A percentile compares a stretch with the other conserved stretches of the same genome.
These are phyloP conservation scores for Ascochyta pisi DNA, from an alignment of 2,329 filamentous ascomycete genomes.

Conservation along the genomic window DNA sequence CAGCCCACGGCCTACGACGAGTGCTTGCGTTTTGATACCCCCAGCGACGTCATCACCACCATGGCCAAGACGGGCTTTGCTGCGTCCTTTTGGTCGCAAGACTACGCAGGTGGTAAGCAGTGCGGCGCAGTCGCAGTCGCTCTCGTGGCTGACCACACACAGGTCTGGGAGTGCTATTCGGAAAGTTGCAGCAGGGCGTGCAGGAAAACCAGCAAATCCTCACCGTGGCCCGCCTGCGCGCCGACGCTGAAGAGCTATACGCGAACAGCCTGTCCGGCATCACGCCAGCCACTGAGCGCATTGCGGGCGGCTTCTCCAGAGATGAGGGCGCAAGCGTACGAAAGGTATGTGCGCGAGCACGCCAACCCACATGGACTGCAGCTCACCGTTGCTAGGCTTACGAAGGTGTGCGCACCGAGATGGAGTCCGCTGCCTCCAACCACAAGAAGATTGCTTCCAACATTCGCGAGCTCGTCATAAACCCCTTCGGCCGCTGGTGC, in stretches of 20 bases:
- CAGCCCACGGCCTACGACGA: conserved; percentile 21
- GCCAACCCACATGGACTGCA: neutral
- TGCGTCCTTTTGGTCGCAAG: conserved; percentile 96
- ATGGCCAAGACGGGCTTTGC: conserved; percentile 68
- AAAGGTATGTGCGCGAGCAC: conserved; percentile 69
- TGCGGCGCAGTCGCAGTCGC: conserved; percentile 51
- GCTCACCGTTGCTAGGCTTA: conserved; percentile 72
- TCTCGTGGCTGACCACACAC: conserved; percentile 33
- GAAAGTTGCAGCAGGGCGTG: conserved; percentile 95
- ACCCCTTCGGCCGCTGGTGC: conserved; percentile 94
- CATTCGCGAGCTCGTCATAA: conserved; percentile 93
- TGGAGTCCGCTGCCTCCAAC: conserved; percentile 86
- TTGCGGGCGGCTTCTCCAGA: conserved; percentile 81
- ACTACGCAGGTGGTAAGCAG: conserved; percentile 87
- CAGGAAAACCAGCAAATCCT: conserved; percentile 94
- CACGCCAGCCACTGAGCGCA: conserved; percentile 78
- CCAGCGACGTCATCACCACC: conserved; percentile 27
- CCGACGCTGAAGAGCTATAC: conserved; percentile 93
- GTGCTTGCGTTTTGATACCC: conserved; percentile 30
- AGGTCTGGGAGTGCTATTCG: conserved; percentile 89
- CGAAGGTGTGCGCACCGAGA: conserved; percentile 89
- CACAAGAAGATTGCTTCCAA: conserved; percentile 96
- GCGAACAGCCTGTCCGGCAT: conserved; percentile 82
- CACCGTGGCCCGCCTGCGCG: conserved; percentile 89
- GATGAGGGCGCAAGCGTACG: conserved; percentile 96